These are phyloP conservation scores for Marsdenia floribunda DNA, from an alignment of 257 asterid species.

Conservation along the genomic window DNA sequence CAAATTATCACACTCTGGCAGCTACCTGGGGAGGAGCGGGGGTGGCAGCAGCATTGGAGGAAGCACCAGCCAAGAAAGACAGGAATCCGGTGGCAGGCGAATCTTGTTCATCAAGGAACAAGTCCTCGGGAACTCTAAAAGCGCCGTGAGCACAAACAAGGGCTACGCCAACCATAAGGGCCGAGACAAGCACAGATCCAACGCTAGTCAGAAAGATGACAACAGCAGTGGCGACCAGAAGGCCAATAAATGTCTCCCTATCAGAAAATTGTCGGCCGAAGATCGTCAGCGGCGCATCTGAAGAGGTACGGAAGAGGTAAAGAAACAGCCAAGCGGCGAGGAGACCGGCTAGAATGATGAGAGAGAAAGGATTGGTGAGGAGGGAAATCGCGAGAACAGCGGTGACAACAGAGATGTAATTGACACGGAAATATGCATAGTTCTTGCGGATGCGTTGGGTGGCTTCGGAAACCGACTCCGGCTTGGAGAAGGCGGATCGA, in stretches of 20 bases:
- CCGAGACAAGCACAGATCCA: constrained; percentile 82
- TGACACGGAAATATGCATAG: constrained; percentile 56
- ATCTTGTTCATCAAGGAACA: constrained; percentile 82
- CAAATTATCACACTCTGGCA: constrained; percentile 48
- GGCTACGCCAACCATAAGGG: constrained; percentile 67
- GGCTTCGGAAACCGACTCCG: constrained; percentile 68
- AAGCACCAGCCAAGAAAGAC: constrained; percentile 45
- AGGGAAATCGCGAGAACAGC: constrained; percentile 54
- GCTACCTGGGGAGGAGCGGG: constrained; percentile 28
- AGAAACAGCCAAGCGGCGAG: constrained; percentile 84
- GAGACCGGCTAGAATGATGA: constrained; percentile 58
- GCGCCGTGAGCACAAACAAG: constrained; percentile 71
- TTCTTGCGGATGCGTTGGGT: constrained; percentile 74
- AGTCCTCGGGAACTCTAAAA: constrained; percentile 82
- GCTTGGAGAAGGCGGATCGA: constrained; percentile 71
- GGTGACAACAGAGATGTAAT: constrained; percentile 55
- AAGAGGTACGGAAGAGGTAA: constrained; percentile 75
- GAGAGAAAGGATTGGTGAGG: constrained; percentile 65
- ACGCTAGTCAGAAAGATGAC: constrained; percentile 85
- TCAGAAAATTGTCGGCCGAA: constrained; percentile 82
- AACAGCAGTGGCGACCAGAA: constrained; percentile 39
- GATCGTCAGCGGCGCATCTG: constrained; percentile 64
- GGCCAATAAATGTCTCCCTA: constrained; percentile 56
- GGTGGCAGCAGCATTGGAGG: constrained; percentile 27
- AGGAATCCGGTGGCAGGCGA: constrained; percentile 67